These are phyloP conservation scores for Xanthoceras sorbifolium DNA, from an alignment of 345 rosid species.

Conservation along the genomic window DNA sequence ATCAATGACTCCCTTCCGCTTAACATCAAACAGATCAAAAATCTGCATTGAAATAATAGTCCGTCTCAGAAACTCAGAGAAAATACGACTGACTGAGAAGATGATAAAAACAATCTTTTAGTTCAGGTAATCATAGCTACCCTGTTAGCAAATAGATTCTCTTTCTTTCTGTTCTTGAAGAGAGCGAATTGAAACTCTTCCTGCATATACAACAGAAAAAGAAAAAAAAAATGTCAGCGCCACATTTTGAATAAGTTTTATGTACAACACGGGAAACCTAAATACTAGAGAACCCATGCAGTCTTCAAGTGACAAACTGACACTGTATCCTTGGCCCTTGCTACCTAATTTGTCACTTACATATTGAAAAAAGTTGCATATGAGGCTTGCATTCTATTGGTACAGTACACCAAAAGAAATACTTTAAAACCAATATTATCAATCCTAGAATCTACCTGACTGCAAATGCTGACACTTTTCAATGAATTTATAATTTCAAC, in stretches of 20 bases:
- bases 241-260: neutral
- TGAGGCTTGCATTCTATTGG: neutral
- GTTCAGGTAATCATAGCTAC: slow-evolving; percentile 37
- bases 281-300: neutral
- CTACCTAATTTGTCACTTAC: neutral
- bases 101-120: neutral
- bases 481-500: neutral
- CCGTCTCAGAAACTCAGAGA: slow-evolving; percentile 3
- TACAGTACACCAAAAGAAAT: neutral
- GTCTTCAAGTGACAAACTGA: neutral
- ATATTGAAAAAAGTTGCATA: neutral
- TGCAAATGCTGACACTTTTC: neutral
- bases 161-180: slow-evolving; percentile 88
- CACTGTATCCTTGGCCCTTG: no score
- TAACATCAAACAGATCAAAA: slow-evolving; percentile 90
- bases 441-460: neutral
- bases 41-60: slow-evolving; percentile 52
- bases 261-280: neutral
- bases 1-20: slow-evolving; percentile 88
- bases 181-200: slow-evolving; percentile 96
- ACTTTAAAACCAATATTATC: neutral
- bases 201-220: slow-evolving; percentile 46
- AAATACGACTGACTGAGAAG: neutral
- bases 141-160: slow-evolving; percentile 92
- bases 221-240: neutral